These are phyloP conservation scores for Malassezia psittaci DNA, from an alignment of 1,284 basidiomycete species.

Conservation along the genomic window DNA sequence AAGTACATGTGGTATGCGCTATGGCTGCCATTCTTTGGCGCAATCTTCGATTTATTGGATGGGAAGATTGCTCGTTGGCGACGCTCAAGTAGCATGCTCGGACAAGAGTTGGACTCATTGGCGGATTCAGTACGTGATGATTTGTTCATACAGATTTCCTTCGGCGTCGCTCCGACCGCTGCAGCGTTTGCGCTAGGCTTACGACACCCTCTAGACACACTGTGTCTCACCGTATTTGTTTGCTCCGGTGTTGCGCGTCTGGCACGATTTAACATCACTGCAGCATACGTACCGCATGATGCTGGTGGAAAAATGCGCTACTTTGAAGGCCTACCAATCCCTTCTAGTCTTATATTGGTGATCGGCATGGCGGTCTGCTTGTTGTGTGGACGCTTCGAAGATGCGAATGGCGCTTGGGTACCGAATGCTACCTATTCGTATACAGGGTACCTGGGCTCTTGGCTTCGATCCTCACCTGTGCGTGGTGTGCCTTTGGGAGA, in stretches of 20 bases:
- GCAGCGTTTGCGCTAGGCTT: constrained; percentile 84
- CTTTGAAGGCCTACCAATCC: constrained; percentile 96
- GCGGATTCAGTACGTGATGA: constrained; percentile 70
- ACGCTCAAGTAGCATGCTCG: constrained; percentile 87
- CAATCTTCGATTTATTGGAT: constrained; percentile 95
- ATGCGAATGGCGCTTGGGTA: constrained; percentile 24
- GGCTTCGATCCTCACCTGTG: background rate
- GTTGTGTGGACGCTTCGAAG: constrained; percentile 55
- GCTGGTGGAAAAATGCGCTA: constrained; percentile 75
- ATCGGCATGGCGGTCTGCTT: constrained; percentile 71
- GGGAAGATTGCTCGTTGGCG: constrained; percentile 97
- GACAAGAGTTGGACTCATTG: constrained; percentile 92
- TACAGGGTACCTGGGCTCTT: constrained; percentile 18
- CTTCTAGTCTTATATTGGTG: constrained; percentile 75
- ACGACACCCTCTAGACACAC: constrained; percentile 75
- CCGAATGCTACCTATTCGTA: constrained; percentile 12
- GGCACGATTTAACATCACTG: constrained; percentile 95
- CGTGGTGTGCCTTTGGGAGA: constrained; percentile 31
- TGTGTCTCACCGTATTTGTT: constrained; percentile 78
- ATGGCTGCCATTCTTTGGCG: constrained; percentile 78
- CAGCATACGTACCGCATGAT: constrained; percentile 85
- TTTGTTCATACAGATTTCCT: constrained; percentile 66
- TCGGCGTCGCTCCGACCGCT: constrained; percentile 89
- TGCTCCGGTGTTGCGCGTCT: constrained; percentile 91
- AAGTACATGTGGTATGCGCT: constrained; percentile 60